Base-by-base conservation (phyloP, 2,329 filamentous ascomycete genomes). In the Aspergillaceae sp. region DNA sequence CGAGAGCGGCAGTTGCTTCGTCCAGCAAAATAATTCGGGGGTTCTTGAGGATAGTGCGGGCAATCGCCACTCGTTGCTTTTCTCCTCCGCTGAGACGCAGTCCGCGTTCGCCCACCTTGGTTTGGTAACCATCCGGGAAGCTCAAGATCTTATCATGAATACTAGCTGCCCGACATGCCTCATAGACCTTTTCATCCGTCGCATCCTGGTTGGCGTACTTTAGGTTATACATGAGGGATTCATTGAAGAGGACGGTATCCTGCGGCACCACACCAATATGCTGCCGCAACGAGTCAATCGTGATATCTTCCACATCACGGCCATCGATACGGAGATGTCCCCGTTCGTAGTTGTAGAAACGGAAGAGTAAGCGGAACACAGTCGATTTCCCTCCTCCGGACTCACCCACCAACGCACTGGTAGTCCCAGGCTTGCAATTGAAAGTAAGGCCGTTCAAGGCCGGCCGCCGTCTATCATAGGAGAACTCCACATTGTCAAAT, bases 311-410 rank as follows among this genome's bases (percentile, higher is more conserved):
- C 42, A 96, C 86, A 61, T 96, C 82, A 49, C 83, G 79, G 5
- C 85, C 88, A 61, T 97, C 92, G 45, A 98, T 74, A 60, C 84
- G 79, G 47, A 97, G 94, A 59, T 75, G 81, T 33, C 92, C 92
- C 43, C 81, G 78, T 44, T 83, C 76, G 45, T 84, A 80, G 62
- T 96, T 94, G 73, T 97, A 98, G 68, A 96, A 98, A 11, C 92
- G 86, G 75, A 95, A 97, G 64, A 98, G 82, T 42, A 97, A 78
- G 43, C 92, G 85, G 74, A 98, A 96, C 28, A 98, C 79, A 0
- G 92, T 98, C 2, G 91, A 97, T 67, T 98, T 98, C 54, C 92
- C 92, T 48, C 92, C 92, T 40, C 92, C 92, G 30, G 91, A 97
- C 66, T 97, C 91, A 52, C 92, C 92, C 11, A 98, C 92, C 53